phyloP scores from a whole-genome alignment of 805 yeast species.

The Metschnikowia matae region DNA sequence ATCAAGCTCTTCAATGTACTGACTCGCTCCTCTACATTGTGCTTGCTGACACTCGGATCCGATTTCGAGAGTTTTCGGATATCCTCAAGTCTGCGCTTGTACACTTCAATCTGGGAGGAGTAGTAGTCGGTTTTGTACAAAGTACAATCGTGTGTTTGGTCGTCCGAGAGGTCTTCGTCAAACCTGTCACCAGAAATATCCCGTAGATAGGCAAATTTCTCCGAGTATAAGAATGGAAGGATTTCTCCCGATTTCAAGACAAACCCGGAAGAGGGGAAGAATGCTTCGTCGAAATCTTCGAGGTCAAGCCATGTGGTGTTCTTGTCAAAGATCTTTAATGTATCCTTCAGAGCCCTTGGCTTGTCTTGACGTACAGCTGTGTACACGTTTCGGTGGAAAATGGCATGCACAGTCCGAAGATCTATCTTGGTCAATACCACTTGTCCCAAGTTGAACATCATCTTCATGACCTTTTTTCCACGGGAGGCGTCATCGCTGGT shows the following conservation, averaged over 20 bases:
- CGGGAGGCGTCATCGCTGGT: conserved; percentile 44
- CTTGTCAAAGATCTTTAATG: conserved; percentile 44
- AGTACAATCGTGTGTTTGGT: conserved; percentile 29
- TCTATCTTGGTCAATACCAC: conserved; percentile 54
- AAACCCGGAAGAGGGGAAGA: conserved; percentile 34
- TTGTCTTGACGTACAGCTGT: conserved; percentile 4
- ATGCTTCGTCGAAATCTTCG: conserved; percentile 59
- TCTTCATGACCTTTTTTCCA: conserved; percentile 47
- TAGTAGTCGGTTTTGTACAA: conserved; percentile 25
- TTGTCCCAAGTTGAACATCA: conserved; percentile 66
- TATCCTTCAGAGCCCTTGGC: conserved; percentile 6
- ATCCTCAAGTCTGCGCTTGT: conserved; percentile 24
- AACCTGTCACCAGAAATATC: conserved; percentile 39
- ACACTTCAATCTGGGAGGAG: conserved; percentile 25
- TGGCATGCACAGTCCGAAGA: conserved; percentile 51
- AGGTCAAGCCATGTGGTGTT: conserved; percentile 61
- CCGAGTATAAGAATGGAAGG: conserved; percentile 61
- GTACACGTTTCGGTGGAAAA: conserved; percentile 35
- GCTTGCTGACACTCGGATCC: conserved; percentile 4
- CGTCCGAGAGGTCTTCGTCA: conserved; percentile 19
- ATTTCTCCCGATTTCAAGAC: conserved; percentile 44
- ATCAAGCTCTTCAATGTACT: conserved; percentile 18
- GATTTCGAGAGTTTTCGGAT: conserved; percentile 16
- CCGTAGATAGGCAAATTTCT: conserved; percentile 64
- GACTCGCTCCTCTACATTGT: conserved; percentile 9